Base-by-base conservation (phyloP, 106 monocot species). In the Acorus gramineus region DNA sequence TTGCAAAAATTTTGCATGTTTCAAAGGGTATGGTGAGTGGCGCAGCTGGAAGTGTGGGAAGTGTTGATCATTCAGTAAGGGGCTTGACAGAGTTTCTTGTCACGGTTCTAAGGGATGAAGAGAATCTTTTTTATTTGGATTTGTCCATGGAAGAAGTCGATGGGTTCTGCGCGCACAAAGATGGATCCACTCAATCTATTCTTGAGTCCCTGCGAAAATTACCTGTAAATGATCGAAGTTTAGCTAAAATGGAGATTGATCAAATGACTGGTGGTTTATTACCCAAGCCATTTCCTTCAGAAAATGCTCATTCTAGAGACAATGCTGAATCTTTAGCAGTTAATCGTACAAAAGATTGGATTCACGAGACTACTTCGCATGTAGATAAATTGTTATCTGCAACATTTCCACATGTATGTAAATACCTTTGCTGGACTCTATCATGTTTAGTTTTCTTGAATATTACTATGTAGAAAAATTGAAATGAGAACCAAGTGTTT, bases 381-480 rank as follows among this genome's bases (percentile, higher is more conserved):
- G 83, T 92, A 42, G 81, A 98, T 80, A 88, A 92, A 68, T 58
- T 98, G 9, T 69, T 91, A 42, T 82, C 85, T 65, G 79, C 85
- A 42, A 81, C 73, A 12, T 88, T 98, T 78, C 96, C 96, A 65
- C 82, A 88, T 80, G 96, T 91, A 83, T 75, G 85, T 53, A 4
- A 52, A 4, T 44, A 53, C 4, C 46, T 50, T 47, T 78, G 28
- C 28, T 28, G 28, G 28, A 28, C 28, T 45, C 46, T 54, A 9
- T 3, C 49, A 2, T 9, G 48, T 55, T 53, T 47, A 53, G 45
- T 65, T 80, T 58, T 28, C 28, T 42, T 42, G 50, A 5, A 7
- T 60, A 48, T 62, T 50, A 47, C 11, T 59, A 44, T 47, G 42
- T 47, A 7, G 28, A 28, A 28, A 28, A 28, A 28, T 0, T 28